Percentiles rank a stretch among this genome's conserved stretches.
phyloP scores from a whole-genome alignment of 768 basidiomycete species.

The Amyloporia xantha region DNA sequence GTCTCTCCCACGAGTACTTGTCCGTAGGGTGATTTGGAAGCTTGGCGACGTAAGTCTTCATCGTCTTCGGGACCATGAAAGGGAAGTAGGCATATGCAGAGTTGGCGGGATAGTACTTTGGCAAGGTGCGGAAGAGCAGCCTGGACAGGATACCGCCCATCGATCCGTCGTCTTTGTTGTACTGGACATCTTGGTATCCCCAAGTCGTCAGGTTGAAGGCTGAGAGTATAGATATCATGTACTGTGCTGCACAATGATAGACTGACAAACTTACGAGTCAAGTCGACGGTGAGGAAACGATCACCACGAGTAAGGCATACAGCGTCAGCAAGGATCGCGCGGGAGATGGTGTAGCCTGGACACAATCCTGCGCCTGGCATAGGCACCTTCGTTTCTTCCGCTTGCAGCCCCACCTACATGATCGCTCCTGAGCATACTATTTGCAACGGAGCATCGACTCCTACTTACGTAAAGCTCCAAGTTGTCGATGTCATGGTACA shows the following conservation, averaged over 20 bases:
- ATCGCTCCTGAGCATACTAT: neutral
- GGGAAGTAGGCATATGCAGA: slow-evolving; percentile 78
- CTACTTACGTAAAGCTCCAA: slow-evolving; percentile 54
- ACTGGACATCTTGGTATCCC: slow-evolving; percentile 71
- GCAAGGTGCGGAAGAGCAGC: slow-evolving; percentile 66
- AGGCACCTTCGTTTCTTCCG: slow-evolving; percentile 62
- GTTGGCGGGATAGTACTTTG: slow-evolving; percentile 56
- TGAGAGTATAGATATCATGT: slow-evolving; percentile 19
- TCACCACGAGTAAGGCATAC: slow-evolving; percentile 70
- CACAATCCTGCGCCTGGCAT: slow-evolving; percentile 69
- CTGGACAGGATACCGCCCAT: slow-evolving; percentile 71
- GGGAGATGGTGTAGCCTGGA: slow-evolving; percentile 77
- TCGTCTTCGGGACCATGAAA: slow-evolving; percentile 55
- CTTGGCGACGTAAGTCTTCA: slow-evolving; percentile 35
- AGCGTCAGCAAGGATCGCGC: slow-evolving; percentile 79
- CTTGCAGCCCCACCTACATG: slow-evolving; percentile 27
- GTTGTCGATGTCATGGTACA: slow-evolving; percentile 71
- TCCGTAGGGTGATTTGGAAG: slow-evolving; percentile 24
- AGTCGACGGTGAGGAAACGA: slow-evolving; percentile 70
- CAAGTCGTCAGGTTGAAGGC: slow-evolving; percentile 72
- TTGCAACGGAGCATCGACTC: neutral
- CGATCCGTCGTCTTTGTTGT: slow-evolving; percentile 58
- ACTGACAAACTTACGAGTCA: slow-evolving; percentile 56
- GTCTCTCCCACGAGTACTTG: slow-evolving; percentile 58
- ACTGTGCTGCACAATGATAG: neutral